phyloP scores from a whole-genome alignment of 2,329 filamentous ascomycete genomes.

The Cladosporium sp. region DNA sequence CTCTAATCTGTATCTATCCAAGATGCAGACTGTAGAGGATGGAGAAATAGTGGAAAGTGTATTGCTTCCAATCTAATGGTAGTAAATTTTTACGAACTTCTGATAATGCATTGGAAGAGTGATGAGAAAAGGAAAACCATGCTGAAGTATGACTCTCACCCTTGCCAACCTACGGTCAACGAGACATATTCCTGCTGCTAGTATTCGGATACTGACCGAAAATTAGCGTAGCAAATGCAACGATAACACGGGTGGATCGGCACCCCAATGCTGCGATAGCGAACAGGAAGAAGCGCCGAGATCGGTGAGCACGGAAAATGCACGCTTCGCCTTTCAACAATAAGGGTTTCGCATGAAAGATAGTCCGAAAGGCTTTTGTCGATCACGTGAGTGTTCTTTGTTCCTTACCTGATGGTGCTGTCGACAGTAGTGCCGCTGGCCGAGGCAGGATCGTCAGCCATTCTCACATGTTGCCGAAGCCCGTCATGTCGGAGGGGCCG shows the following conservation, averaged over 20 bases:
- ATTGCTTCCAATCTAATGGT: too few relatives aligned
- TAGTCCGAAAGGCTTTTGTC: background rate
- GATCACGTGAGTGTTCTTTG: background rate
- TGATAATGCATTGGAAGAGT: too few relatives aligned
- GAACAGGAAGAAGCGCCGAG: conserved; percentile 9
- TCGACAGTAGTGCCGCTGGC: background rate
- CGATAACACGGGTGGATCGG: background rate
- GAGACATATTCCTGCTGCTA: background rate
- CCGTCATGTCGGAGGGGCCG: background rate
- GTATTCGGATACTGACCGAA: background rate
- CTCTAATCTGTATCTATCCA: too few relatives aligned
- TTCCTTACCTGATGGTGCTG: background rate
- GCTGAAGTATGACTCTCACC: conserved; percentile 9
- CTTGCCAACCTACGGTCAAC: background rate
- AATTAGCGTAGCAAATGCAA: conserved; percentile 6
- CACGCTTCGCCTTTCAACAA: background rate
- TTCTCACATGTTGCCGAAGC: conserved; percentile 6
- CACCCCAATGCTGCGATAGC: conserved; percentile 5
- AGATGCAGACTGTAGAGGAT: background rate
- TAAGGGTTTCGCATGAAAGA: background rate
- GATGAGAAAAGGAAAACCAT: background rate
- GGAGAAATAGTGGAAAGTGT: background rate
- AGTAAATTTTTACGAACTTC: too few relatives aligned
- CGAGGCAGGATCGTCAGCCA: background rate
- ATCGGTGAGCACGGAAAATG: conserved; percentile 10